A percentile compares a stretch with the other conserved stretches of the same genome.
phyloP scores from a whole-genome alignment of 2,329 filamentous ascomycete genomes.

The Calonectria pseudoreteaudii region DNA sequence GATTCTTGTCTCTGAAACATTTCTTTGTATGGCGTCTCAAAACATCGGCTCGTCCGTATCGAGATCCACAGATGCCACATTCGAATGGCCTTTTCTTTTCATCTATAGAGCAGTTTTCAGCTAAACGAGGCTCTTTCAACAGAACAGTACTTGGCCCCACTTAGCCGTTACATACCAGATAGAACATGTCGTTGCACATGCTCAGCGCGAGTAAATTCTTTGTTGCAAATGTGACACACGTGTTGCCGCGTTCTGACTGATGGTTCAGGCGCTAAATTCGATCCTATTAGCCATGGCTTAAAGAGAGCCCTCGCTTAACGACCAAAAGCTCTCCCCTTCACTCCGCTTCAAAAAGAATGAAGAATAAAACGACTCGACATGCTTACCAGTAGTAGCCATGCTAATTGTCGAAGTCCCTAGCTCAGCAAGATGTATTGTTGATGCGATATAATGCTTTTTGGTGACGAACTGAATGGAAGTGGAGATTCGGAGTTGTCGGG shows the following conservation, averaged over 20 bases:
- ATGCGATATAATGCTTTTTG: no score
- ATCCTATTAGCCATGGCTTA: neutral
- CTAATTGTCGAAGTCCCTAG: no score
- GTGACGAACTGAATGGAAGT: no score
- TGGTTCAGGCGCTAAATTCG: neutral
- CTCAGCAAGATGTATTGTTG: neutral
- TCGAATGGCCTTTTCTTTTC: neutral
- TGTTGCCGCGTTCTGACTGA: neutral
- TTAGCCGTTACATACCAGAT: neutral
- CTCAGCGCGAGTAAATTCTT: neutral
- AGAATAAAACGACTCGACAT: no score
- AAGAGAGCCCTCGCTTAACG: neutral
- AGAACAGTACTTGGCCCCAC: no score
- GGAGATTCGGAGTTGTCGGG: neutral
- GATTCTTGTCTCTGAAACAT: neutral
- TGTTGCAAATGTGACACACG: neutral
- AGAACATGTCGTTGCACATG: neutral
- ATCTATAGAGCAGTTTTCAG: neutral
- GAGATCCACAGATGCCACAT: neutral
- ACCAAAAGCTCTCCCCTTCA: no score
- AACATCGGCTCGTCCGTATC: neutral
- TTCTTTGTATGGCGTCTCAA: neutral
- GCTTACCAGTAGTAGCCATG: neutral
- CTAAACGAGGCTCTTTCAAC: neutral
- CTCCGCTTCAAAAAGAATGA: no score